Conservation (phyloP, 2,329 filamentous ascomycete genomes). For the Phialophora tarda region DNA sequence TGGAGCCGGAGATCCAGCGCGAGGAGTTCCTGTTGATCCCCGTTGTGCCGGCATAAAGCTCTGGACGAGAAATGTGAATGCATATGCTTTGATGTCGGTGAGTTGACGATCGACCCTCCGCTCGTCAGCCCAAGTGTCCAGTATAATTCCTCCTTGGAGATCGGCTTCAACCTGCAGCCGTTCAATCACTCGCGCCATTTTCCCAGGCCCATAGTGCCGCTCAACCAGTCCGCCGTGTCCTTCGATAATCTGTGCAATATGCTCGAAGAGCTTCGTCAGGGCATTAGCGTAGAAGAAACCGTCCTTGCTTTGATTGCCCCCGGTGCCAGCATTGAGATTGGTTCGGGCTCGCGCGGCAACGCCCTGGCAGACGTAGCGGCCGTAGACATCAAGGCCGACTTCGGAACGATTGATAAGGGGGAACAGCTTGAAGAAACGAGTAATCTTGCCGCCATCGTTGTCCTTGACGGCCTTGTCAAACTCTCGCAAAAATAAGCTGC, state of each 20-base stretch:
- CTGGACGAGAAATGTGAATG: conserved; percentile 95
- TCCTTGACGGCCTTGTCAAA: conserved; percentile 91
- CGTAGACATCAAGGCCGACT: conserved; percentile 91
- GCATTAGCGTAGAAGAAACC: conserved; percentile 91
- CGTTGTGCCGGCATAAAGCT: conserved; percentile 82
- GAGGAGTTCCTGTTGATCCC: conserved; percentile 64
- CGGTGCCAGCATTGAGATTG: conserved; percentile 73
- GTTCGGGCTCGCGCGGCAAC: conserved; percentile 82
- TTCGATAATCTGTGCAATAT: conserved; percentile 96
- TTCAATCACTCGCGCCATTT: conserved; percentile 94
- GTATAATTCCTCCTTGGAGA: conserved; percentile 90
- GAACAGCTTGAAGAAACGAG: conserved; percentile 97
- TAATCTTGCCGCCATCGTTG: conserved; percentile 86
- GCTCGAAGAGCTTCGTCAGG: conserved; percentile 90
- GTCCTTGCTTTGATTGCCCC: conserved; percentile 68
- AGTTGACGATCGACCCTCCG: conserved; percentile 80
- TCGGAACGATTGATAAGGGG: conserved; percentile 88
- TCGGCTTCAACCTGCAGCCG: conserved; percentile 92
- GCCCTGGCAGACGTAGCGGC: conserved; percentile 92
- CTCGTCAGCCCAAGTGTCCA: conserved; percentile 96
- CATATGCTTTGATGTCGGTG: conserved; percentile 96
- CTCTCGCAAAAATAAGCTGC: conserved; percentile 86
- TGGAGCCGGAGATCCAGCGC: conserved; percentile 76
- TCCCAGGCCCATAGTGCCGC: conserved; percentile 87
- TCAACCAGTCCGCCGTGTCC: conserved; percentile 89